Evolutionary conservation across 1,139 yeast species (phyloP), one percentile per base, ranked within the genome.

Genomic region (Zygosaccharomyces pseudobailii): DNA sequence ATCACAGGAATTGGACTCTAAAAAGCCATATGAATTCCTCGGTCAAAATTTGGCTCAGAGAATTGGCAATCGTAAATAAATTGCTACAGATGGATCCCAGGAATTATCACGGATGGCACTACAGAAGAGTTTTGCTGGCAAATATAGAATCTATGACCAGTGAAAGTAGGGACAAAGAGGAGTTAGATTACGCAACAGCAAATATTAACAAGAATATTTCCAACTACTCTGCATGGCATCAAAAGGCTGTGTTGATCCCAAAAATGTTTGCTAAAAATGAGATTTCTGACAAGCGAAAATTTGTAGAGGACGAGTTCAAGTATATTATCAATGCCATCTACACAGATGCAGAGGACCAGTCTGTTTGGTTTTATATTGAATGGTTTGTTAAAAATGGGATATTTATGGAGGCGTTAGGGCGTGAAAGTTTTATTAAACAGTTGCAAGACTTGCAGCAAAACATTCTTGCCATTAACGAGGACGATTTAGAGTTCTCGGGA

Each of bases 181-280:
- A 94, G 66, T 82, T 87, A 56, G 76, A 75, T 21, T 92, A 80
- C 67, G 88, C 97, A 3, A 85, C 92, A 0, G 65, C 72, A 46
- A 86, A 84, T 69, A 87, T 90, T 59, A 86, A 85, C 57, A 76
- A 74, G 48, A 87, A 92, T 66, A 87, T 90, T 48, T 87, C 96
- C 43, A 94, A 92, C 65, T 92, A 85, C 62, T 87, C 96, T 2
- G 97, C 98, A 9, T 90, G 97, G 96, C 97, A 92, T 67, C 87
- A 88, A 63, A 73, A 98, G 52, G 78, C 89, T 6, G 82, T 80
- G 52, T 69, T 90, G 50, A 75, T 89, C 9, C 82, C 84, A 1
- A 69, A 67, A 45, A 66, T 85, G 40, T 73, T 81, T 34, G 55
- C 57, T 3, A 54, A 50, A 6, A 56, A 61, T 34, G 62, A 68